Evolutionary conservation across 176 grass and related monocot species (phyloP).

Genomic region (Melocanna baccifera): DNA sequence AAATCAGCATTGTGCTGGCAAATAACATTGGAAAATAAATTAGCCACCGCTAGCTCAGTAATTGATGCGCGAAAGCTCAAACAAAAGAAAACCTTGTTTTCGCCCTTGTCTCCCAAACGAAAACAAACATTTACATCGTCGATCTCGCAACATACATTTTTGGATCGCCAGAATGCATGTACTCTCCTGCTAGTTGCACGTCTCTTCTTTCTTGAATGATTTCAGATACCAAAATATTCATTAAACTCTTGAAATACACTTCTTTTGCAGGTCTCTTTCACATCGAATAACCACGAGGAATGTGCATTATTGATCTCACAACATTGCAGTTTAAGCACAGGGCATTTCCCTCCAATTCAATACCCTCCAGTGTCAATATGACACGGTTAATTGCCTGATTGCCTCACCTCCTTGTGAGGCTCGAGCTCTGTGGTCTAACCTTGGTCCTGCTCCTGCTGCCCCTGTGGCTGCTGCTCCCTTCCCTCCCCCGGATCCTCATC

Average conservation of each 20-base stretch:
- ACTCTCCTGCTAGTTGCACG: neutral
- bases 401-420: neutral
- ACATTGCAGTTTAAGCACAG: neutral
- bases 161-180: neutral
- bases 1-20: neutral
- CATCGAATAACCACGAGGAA: neutral
- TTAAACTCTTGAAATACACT: neutral
- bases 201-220: neutral
- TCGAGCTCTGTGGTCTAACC: neutral
- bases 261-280: neutral
- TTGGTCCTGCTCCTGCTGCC: constrained; percentile 38
- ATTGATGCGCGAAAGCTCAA: neutral
- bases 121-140: neutral
- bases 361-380: neutral
- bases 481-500: constrained; percentile 12
- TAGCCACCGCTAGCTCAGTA: neutral
- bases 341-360: neutral
- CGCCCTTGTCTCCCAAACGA: neutral
- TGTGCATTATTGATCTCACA: constrained; percentile 12
- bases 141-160: neutral
- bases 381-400: neutral
- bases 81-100: neutral
- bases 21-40: neutral
- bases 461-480: neutral
- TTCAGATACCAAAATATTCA: neutral